A percentile compares a stretch with the other conserved stretches of the same genome.
Evolutionary conservation across 352 stramenopile species (phyloP).

Genomic region (Phytophthora pini): DNA sequence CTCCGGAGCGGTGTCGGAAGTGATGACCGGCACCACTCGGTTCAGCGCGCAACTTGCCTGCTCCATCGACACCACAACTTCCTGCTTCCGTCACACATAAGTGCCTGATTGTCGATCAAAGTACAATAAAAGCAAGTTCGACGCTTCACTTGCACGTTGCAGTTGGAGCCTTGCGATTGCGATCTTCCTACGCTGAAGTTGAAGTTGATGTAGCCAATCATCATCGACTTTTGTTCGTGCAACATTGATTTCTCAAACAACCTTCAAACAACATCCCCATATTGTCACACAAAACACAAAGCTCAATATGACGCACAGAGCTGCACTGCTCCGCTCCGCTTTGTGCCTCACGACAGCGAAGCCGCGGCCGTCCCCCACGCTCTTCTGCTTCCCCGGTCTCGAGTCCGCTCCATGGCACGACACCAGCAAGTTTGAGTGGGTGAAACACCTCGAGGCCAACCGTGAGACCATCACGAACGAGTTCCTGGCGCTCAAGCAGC

Average conservation of each 20-base stretch:
- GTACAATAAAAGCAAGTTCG: background rate
- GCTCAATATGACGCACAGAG: constrained; percentile 45
- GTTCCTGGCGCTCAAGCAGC: constrained; percentile 56
- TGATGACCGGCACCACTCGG: constrained; percentile 2
- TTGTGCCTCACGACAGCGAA: constrained; percentile 87
- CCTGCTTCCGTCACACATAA: background rate
- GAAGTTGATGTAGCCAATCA: constrained; percentile 22
- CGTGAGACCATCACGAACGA: constrained; percentile 66
- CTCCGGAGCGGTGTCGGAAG: background rate
- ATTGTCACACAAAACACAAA: background rate
- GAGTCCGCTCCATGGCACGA: constrained; percentile 71
- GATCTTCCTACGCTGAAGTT: constrained; percentile 9
- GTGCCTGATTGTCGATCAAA: background rate
- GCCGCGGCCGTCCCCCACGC: constrained; percentile 74
- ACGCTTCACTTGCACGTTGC: background rate
- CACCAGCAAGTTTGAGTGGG: constrained; percentile 61
- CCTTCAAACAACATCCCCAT: constrained; percentile 6
- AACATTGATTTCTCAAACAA: constrained; percentile 5
- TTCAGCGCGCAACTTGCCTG: too few relatives aligned
- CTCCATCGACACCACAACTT: too few relatives aligned
- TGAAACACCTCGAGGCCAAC: constrained; percentile 61
- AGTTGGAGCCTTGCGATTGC: too few relatives aligned
- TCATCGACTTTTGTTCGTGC: constrained; percentile 4
- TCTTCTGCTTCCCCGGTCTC: constrained; percentile 84
- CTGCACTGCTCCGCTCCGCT: constrained; percentile 74